Evolutionary conservation across 2,329 filamentous ascomycete genomes (phyloP).

Genomic region (Sclerotinia glacialis): DNA sequence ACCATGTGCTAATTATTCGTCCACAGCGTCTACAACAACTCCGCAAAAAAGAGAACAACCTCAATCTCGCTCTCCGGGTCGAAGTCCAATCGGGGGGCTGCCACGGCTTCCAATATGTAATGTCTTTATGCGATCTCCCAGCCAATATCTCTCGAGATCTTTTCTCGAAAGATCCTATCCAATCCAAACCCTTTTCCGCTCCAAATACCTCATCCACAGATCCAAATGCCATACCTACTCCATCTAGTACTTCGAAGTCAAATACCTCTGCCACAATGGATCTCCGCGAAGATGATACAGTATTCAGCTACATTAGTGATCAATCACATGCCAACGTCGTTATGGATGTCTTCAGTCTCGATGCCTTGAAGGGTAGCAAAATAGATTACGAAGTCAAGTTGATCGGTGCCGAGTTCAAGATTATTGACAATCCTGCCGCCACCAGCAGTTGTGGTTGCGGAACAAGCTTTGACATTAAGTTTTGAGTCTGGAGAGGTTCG

Average conservation of each 20-base stretch:
- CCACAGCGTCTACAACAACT: slow-evolving; percentile 49
- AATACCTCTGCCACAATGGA: slow-evolving; percentile 40
- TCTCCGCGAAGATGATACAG: slow-evolving; percentile 72
- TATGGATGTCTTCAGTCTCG: slow-evolving; percentile 81
- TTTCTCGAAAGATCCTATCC: background rate
- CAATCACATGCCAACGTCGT: slow-evolving; percentile 73
- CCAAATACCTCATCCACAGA: slow-evolving; percentile 28
- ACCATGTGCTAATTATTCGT: background rate
- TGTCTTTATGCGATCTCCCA: slow-evolving; percentile 73
- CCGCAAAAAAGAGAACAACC: slow-evolving; percentile 61
- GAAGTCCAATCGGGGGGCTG: slow-evolving; percentile 92
- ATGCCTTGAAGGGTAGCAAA: slow-evolving; percentile 87
- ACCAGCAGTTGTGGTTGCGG: slow-evolving; percentile 96
- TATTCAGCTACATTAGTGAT: slow-evolving; percentile 67
- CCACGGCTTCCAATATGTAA: slow-evolving; percentile 96
- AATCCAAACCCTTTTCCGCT: slow-evolving; percentile 26
- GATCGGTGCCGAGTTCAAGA: slow-evolving; percentile 93
- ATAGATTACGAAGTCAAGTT: slow-evolving; percentile 96
- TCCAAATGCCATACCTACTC: slow-evolving; percentile 25
- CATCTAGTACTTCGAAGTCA: background rate
- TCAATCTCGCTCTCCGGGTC: slow-evolving; percentile 81
- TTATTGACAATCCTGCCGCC: slow-evolving; percentile 87
- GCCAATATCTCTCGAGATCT: slow-evolving; percentile 26
- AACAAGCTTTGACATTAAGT: slow-evolving; percentile 92
- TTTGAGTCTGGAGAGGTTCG: slow-evolving; percentile 42